Conservation (phyloP, 129 eudicot genomes). For the Deinandra increscens region DNA sequence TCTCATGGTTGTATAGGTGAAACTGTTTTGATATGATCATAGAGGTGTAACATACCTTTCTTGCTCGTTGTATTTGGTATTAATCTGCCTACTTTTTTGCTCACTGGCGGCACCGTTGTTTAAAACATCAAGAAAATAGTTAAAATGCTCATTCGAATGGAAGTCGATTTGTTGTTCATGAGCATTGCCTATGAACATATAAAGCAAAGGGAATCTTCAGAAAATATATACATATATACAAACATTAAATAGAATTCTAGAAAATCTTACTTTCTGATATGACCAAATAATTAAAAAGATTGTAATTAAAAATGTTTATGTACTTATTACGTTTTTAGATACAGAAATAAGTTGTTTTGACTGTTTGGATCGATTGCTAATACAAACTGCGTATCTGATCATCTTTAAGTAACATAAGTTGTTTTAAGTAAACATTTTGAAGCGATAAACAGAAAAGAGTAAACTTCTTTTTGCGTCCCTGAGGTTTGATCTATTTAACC, state of each 20-base stretch:
- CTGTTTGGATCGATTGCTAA: not conserved
- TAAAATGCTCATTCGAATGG: slow-evolving; percentile 31
- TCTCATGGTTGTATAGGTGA: not conserved
- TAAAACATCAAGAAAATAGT: slow-evolving; percentile 47
- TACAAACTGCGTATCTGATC: not conserved
- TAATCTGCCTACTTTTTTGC: slow-evolving; percentile 42
- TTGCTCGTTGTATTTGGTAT: slow-evolving; percentile 41
- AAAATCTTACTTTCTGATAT: slow-evolving; percentile 43
- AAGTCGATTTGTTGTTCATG: slow-evolving; percentile 41
- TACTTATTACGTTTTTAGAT: not conserved
- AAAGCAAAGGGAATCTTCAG: not conserved
- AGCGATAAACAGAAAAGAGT: not conserved
- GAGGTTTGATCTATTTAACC: too few species aligned
- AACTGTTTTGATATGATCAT: not conserved
- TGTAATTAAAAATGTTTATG: not conserved
- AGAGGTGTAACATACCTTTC: slow-evolving; percentile 49
- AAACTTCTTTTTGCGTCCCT: too few species aligned
- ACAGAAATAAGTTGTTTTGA: not conserved
- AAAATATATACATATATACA: not conserved
- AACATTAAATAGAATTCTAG: not conserved
- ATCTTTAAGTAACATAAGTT: not conserved
- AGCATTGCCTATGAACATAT: slow-evolving; percentile 10
- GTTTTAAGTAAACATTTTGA: not conserved
- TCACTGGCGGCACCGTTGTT: slow-evolving; percentile 46
- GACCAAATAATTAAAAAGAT: slow-evolving; percentile 17